Evolutionary conservation across 2,329 filamentous ascomycete species (phyloP), one percentile per base, ranked within the genome.

Genomic region (Pezicula rhizophila): DNA sequence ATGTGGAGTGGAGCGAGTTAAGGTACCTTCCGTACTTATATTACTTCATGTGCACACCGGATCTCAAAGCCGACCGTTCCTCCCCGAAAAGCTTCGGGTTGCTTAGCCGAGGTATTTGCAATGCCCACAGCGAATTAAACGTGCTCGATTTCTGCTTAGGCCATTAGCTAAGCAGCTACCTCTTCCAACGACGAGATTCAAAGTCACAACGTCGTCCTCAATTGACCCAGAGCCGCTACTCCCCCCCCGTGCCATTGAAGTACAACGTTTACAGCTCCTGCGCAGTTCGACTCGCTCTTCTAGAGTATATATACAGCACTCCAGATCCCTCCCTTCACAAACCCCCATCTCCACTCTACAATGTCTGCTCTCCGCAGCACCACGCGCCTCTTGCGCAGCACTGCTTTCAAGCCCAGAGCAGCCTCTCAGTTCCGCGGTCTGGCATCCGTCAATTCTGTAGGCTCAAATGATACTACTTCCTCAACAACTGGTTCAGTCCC

Each of bases 261-360:
- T 17, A 17, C 35, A n/a, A 10, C 40, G 10, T 31, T 25, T 42
- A 14, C 20, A 42, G 40, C 20, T 42, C 20, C 40, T 28, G 20
- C 20, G 11, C 25, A 26, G 17, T 11, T 15, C n/a, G 8, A 4
- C 12, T 14, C n/a, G 11, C 25, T 12, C 40, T 14, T 31, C 12
- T 23, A 20, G 12, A 37, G 14, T 17, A 4, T 45, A 4, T 45
- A 74, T 1, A 55, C 69, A 6, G 68, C 72, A 39, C 71, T 75
- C 31, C 61, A 75, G 5, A 31, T 10, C 40, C 31, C 37, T 2
- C 23, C 34, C 6, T 35, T 31, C 47, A 17, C n/a, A 39, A n/a
- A 34, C 23, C 28, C 17, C 37, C 15, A 39, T 42, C 58, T 53
- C 55, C 52, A 52, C 54, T 55, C 46, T 38, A 57, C 50, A 20